Evolutionary conservation across 148 eudicot genomes (phyloP).

Genomic region (Vaccinium corymbosum): DNA sequence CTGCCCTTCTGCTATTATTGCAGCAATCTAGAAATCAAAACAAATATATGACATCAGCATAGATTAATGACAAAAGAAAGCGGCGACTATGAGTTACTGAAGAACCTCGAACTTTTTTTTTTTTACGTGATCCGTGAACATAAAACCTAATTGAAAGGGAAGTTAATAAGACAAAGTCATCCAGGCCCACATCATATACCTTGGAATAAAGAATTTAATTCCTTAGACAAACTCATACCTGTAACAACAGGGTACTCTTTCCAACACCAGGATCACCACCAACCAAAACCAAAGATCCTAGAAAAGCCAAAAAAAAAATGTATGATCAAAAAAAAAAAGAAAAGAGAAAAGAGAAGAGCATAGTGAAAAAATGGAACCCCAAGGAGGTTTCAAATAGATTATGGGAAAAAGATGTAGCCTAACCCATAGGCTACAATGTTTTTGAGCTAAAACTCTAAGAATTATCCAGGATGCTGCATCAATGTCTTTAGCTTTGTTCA

Average conservation of each 20-base stretch:
- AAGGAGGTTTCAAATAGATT: neutral
- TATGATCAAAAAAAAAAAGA: neutral
- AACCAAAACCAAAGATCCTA: constrained; percentile 84
- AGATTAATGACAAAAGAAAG: neutral
- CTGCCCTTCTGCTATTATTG: constrained; percentile 70
- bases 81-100: neutral
- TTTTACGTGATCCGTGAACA: neutral
- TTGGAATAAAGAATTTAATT: neutral
- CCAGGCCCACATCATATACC: neutral
- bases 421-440: constrained; percentile 2
- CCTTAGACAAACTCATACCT: constrained; percentile 40
- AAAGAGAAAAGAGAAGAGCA: neutral
- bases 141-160: neutral
- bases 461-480: neutral
- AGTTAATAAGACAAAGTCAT: constrained; percentile 7
- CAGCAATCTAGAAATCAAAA: constrained; percentile 69
- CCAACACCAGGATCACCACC: constrained; percentile 99
- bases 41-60: constrained; percentile 19
- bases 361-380: neutral
- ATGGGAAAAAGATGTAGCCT: neutral
- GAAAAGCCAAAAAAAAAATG: neutral
- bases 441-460: neutral
- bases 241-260: constrained; percentile 84
- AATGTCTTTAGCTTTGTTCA: neutral
- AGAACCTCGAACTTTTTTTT: neutral